phyloP scores from a whole-genome alignment of 345 rosid species.

The Kandelia obovata region DNA sequence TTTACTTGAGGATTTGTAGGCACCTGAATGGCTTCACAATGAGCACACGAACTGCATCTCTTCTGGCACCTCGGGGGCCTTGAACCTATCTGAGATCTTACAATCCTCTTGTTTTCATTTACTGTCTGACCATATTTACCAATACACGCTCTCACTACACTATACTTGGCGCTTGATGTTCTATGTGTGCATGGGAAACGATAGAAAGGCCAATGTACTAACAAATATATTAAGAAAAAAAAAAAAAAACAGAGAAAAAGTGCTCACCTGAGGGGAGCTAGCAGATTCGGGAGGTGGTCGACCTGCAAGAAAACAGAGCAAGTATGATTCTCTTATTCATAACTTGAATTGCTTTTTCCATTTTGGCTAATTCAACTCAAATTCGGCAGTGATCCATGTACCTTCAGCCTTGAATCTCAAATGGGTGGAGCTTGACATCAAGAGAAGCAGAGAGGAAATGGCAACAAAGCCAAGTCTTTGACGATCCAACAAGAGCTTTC shows the following conservation, averaged over 20 bases:
- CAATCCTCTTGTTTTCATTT: slow-evolving; percentile 24
- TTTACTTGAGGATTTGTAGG: slow-evolving; percentile 66
- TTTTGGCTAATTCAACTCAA: slow-evolving; percentile 3
- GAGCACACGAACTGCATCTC: slow-evolving; percentile 72
- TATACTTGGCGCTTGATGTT: background rate
- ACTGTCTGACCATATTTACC: slow-evolving; percentile 20
- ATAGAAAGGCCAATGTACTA: background rate
- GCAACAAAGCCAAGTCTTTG: slow-evolving; percentile 22
- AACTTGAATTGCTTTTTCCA: background rate
- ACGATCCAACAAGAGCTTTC: slow-evolving; percentile 6
- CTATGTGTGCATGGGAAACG: background rate
- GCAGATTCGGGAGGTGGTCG: slow-evolving; percentile 42
- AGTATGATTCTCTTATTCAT: background rate
- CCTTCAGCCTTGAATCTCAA: slow-evolving; percentile 51
- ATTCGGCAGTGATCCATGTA: slow-evolving; percentile 33
- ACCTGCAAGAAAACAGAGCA: slow-evolving; percentile 37
- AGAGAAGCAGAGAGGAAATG: slow-evolving; percentile 38
- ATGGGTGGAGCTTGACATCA: slow-evolving; percentile 50
- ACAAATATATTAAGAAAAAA: background rate
- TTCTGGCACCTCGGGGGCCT: slow-evolving; percentile 84
- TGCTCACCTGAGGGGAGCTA: slow-evolving; percentile 39
- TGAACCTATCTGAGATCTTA: slow-evolving; percentile 80
- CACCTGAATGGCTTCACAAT: slow-evolving; percentile 86
- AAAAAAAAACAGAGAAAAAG: background rate
- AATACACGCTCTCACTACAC: background rate